These are phyloP conservation scores for Atkinsonella hypoxylon DNA, from an alignment of 2,329 filamentous ascomycete genomes.

Conservation along the genomic window DNA sequence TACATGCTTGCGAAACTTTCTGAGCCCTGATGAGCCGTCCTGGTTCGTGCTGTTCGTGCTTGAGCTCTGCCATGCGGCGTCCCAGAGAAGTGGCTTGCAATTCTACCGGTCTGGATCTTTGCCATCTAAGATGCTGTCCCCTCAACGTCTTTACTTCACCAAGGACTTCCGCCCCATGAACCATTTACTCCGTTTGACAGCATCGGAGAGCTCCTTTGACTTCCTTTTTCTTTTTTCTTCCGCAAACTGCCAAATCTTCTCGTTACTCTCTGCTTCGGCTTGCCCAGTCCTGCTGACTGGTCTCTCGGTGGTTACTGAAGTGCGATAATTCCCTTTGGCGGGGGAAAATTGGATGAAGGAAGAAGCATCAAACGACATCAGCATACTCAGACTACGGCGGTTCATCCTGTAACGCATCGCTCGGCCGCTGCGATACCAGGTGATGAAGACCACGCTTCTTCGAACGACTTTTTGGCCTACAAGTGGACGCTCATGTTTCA, in stretches of 20 bases:
- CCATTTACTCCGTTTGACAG: background rate
- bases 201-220: background rate
- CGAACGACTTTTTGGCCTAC: background rate
- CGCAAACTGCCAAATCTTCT: background rate
- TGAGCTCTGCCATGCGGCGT: background rate
- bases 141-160: conserved; percentile 1
- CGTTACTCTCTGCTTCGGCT: background rate
- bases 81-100: conserved; percentile 4
- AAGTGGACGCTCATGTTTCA: too few relatives aligned
- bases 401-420: background rate
- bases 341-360: background rate
- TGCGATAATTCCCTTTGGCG: background rate
- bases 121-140: conserved; percentile 3
- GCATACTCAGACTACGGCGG: background rate
- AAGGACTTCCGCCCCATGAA: conserved; percentile 1
- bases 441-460: background rate
- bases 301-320: background rate
- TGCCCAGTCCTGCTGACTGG: background rate
- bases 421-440: background rate
- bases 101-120: conserved; percentile 2
- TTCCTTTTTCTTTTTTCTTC: background rate
- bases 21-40: background rate
- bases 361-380: background rate
- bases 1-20: background rate
- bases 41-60: conserved; percentile 3